A percentile compares a stretch with the other conserved stretches of the same genome.
Evolutionary conservation across 2,329 filamentous ascomycete species (phyloP).

Genomic region (Juglanconis oblonga): DNA sequence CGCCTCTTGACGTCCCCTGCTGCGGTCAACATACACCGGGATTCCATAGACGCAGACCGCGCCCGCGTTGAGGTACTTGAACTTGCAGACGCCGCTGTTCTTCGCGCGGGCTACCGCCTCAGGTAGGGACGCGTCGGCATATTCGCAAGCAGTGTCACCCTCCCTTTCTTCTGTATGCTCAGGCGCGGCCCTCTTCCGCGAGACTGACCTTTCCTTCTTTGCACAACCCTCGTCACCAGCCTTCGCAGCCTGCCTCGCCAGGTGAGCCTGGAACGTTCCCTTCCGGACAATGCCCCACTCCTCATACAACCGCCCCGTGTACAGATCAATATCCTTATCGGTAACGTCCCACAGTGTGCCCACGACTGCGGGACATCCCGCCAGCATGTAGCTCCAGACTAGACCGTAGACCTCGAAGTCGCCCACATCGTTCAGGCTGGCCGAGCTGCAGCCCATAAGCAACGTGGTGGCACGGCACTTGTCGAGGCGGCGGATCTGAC

Average conservation of each 20-base stretch:
- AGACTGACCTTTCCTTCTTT: constrained; percentile 11
- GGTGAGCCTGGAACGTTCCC: constrained; percentile 37
- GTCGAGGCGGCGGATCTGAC: constrained; percentile 75
- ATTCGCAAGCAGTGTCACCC: constrained; percentile 26
- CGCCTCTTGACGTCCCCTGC: neutral
- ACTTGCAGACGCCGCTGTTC: constrained; percentile 64
- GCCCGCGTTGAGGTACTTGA: constrained; percentile 89
- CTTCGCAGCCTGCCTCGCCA: constrained; percentile 32
- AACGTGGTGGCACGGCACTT: constrained; percentile 75
- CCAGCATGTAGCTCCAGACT: constrained; percentile 87
- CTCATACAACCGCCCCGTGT: constrained; percentile 75
- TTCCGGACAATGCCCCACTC: constrained; percentile 73
- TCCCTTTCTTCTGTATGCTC: constrained; percentile 25
- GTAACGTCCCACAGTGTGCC: constrained; percentile 98
- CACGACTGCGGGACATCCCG: constrained; percentile 80
- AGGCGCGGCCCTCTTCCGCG: constrained; percentile 22
- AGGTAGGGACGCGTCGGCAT: constrained; percentile 58
- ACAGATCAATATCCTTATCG: constrained; percentile 94
- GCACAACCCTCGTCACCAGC: constrained; percentile 10
- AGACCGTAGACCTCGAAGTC: constrained; percentile 90
- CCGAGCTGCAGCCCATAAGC: constrained; percentile 93
- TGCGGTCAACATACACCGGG: constrained; percentile 70
- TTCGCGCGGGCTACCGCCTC: constrained; percentile 76
- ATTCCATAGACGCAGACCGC: constrained; percentile 94
- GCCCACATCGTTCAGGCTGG: constrained; percentile 73